Conservation (phyloP, 2,329 filamentous ascomycete species). For the Ustulina deusta region DNA sequence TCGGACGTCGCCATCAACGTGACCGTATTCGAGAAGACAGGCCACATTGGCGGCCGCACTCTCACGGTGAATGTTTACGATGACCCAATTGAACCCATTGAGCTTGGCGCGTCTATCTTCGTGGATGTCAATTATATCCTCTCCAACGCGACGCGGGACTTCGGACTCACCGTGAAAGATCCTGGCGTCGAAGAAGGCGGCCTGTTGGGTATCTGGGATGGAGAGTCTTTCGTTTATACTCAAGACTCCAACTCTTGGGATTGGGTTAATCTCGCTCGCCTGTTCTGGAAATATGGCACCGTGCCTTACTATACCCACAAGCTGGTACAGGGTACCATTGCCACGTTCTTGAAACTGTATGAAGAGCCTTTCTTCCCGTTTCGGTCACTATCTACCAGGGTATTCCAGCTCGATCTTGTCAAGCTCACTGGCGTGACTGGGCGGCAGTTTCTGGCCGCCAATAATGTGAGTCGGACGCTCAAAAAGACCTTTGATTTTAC, state of each 20-base stretch:
- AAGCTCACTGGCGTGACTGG: constrained; percentile 78
- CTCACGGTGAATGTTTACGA: constrained; percentile 84
- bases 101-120: constrained; percentile 93
- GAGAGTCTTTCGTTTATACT: constrained; percentile 76
- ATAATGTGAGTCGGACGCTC: constrained; percentile 60
- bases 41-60: constrained; percentile 84
- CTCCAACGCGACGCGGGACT: constrained; percentile 75
- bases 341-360: constrained; percentile 83
- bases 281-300: constrained; percentile 87
- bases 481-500: background rate
- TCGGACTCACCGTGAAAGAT: constrained; percentile 72
- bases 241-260: constrained; percentile 68
- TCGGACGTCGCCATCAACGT: constrained; percentile 76
- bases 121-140: constrained; percentile 87
- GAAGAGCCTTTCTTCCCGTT: constrained; percentile 87
- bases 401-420: constrained; percentile 74
- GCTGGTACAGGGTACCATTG: constrained; percentile 77
- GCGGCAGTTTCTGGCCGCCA: constrained; percentile 74
- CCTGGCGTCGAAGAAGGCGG: constrained; percentile 62
- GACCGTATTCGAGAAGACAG: constrained; percentile 85
- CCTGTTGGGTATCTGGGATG: constrained; percentile 86
- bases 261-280: constrained; percentile 84
- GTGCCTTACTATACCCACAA: constrained; percentile 79
- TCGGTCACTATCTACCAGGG: constrained; percentile 75
- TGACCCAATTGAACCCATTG: constrained; percentile 75